Base-by-base conservation (phyloP, 2,329 filamentous ascomycete species). In the Calonectria henricotiae region DNA sequence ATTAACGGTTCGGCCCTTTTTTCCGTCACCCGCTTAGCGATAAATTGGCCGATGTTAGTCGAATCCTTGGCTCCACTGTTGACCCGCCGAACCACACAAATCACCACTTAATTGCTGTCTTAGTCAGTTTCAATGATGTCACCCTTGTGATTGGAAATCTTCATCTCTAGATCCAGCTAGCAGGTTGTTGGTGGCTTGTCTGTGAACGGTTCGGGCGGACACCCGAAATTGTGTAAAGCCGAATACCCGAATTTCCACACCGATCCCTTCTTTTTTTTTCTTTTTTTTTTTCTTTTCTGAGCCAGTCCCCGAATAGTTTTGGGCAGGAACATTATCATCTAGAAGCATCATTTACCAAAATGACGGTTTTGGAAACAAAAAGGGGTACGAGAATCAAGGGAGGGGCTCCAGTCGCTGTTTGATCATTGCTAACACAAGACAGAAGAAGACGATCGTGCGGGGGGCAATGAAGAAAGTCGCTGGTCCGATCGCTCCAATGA, bases 401-500 rank as follows among this genome's bases (percentile, higher is more conserved):
- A 58, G 51, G 20, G 20, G 20, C 20, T 32, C 23, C 32, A 20
- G 51, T 15, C 32, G 20, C 12, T 17, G 20, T 46, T 46, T 20
- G 30, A 2, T 37, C 12, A 43, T 51, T 6, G 51, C 51, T 58
- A 39, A 58, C 6, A 13, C 7, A 23, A 8, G 23, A 13, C 12
- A 37, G 3, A 37, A 58, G 51, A 39, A 58, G 51, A 39, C 13
- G 51, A 39, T 27, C 30, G 51, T 32, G 51, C 32, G 3, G 32
- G 20, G 51, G 32, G 35, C 37, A 12, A 37, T 1, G 62, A 55
- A 5, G 25, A 46, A 7, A 47, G 37, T 35, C 37, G 27, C 41
- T 41, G 30, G 17, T 62, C 60, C 17, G 41, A 62, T 37, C 17
- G 60, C 27, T 62, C 60, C n/a, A 62, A 44, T 17, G 64, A 70